Percentiles rank a stretch among this genome's conserved stretches.
These are phyloP conservation scores for Penicillium lagena DNA, from an alignment of 495 filamentous ascomycete genomes.

Conservation along the genomic window DNA sequence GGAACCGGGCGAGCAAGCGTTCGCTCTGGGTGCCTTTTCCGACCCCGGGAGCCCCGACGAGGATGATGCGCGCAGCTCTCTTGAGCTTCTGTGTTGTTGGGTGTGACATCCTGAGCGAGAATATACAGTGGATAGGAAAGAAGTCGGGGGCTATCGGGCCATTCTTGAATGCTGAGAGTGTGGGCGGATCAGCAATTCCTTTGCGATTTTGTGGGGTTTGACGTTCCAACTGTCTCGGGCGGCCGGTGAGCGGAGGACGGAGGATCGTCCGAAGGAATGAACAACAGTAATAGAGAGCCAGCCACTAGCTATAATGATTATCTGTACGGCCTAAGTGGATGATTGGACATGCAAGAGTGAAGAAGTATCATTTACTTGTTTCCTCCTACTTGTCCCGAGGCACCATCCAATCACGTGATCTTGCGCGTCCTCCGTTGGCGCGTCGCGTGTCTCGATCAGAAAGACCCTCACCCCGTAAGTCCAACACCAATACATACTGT, in stretches of 20 bases:
- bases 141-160: background rate
- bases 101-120: conserved; percentile 11
- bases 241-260: conserved; percentile 27
- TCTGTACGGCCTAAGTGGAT: no score
- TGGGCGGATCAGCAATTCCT: background rate
- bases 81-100: conserved; percentile 47
- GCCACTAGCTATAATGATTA: no score
- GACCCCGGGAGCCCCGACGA: conserved; percentile 86
- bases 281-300: background rate
- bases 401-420: conserved; percentile 1
- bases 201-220: conserved; percentile 20
- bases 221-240: conserved; percentile 22
- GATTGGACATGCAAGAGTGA: no score
- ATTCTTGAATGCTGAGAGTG: conserved; percentile 4
- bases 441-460: background rate
- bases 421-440: background rate
- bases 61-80: conserved; percentile 84
- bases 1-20: conserved; percentile 76
- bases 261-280: conserved; percentile 10
- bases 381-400: background rate
- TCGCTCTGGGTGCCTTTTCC: conserved; percentile 96
- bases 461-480: no score
- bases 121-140: background rate
- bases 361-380: background rate
- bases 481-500: background rate